These are phyloP conservation scores for Aspergillus hiratsukae DNA, from an alignment of 2,329 filamentous ascomycete species.

Conservation along the genomic window DNA sequence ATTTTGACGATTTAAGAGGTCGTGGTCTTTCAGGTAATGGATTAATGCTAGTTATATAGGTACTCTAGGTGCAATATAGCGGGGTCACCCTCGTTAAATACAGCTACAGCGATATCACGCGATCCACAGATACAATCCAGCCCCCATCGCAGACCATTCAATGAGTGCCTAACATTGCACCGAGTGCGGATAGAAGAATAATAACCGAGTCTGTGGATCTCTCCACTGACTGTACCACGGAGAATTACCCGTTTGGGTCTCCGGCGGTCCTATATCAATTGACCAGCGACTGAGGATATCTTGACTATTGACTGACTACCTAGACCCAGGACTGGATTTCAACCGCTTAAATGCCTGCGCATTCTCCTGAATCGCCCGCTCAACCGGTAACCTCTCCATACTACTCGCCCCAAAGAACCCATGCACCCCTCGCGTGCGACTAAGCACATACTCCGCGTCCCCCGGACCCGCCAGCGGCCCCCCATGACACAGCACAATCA, in stretches of 20 bases:
- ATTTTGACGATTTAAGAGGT: too few species aligned
- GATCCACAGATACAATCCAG: background rate
- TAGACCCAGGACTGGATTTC: constrained; percentile 11
- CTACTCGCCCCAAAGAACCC: constrained; percentile 67
- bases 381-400: constrained; percentile 66
- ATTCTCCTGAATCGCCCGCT: constrained; percentile 59
- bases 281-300: background rate
- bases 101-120: background rate
- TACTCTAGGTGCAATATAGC: background rate
- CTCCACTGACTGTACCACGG: constrained; percentile 11
- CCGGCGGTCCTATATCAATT: background rate
- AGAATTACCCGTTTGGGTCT: constrained; percentile 24
- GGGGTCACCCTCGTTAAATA: background rate
- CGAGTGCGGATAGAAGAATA: too few species aligned
- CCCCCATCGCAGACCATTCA: background rate
- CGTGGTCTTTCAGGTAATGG: background rate
- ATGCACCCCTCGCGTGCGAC: constrained; percentile 59
- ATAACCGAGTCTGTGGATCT: constrained; percentile 2
- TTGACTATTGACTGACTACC: background rate
- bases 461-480: constrained; percentile 62
- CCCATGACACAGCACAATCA: constrained; percentile 67
- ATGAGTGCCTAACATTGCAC: background rate
- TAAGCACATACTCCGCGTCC: constrained; percentile 61
- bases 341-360: constrained; percentile 52
- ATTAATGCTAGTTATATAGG: background rate